These are phyloP conservation scores for Paecilomyces sp. DNA, from an alignment of 2,329 filamentous ascomycete species.

Conservation along the genomic window DNA sequence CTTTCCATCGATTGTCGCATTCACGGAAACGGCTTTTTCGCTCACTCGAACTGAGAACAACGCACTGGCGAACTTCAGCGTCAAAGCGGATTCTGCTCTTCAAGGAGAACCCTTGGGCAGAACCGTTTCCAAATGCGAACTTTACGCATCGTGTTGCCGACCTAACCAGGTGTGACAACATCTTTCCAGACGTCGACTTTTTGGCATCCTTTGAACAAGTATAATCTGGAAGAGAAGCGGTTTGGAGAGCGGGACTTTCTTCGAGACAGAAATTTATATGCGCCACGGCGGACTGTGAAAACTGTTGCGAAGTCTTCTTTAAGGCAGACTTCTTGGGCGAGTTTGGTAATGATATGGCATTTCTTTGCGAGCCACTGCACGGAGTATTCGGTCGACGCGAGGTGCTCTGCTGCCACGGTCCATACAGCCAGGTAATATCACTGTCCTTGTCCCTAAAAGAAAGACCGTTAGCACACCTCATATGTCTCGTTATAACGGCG, in stretches of 20 bases:
- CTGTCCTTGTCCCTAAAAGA: background rate
- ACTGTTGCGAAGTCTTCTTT: background rate
- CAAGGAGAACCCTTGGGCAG: background rate
- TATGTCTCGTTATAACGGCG: too few relatives aligned
- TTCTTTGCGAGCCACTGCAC: background rate
- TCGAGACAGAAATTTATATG: background rate
- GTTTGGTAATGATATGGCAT: background rate
- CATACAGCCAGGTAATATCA: background rate
- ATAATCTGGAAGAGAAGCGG: background rate
- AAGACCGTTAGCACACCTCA: background rate
- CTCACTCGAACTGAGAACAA: background rate
- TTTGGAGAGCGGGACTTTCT: background rate
- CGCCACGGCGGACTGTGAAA: too few relatives aligned
- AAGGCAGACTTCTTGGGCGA: background rate
- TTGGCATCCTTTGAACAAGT: background rate
- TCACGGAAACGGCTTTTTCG: background rate
- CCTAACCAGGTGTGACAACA: background rate
- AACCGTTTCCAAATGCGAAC: background rate
- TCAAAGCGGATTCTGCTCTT: background rate
- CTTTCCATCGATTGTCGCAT: background rate
- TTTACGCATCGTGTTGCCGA: background rate
- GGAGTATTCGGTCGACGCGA: background rate
- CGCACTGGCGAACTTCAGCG: background rate
- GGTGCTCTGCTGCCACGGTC: background rate
- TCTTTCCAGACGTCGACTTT: background rate